A percentile compares a stretch with the other conserved stretches of the same genome.
Conservation (phyloP, 2,329 filamentous ascomycete genomes). For the Fusarium gaditjirri region DNA sequence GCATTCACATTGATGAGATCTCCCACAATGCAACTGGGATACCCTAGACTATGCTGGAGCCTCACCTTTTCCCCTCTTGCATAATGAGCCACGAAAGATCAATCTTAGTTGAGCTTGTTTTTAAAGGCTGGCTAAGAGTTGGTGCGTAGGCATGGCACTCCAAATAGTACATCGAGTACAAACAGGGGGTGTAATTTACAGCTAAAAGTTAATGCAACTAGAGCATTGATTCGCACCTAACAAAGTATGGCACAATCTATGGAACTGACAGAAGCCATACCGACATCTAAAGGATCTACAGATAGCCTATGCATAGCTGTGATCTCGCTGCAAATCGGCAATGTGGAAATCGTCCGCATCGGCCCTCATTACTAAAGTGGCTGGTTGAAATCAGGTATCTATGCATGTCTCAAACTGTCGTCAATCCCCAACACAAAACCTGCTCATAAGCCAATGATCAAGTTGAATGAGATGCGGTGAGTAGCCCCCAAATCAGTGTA, state of each 20-base stretch:
- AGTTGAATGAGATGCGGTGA: background rate
- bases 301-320: background rate
- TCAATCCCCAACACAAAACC: background rate
- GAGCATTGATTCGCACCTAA: no score
- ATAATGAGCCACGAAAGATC: background rate
- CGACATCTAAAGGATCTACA: background rate
- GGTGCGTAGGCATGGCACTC: background rate
- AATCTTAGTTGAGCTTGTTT: background rate
- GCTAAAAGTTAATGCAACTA: background rate
- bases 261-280: background rate
- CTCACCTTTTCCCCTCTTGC: background rate
- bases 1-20: constrained; percentile 4
- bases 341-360: background rate
- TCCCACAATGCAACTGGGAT: background rate
- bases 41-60: constrained; percentile 23
- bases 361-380: background rate
- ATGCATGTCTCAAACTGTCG: constrained; percentile 14
- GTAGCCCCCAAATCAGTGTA: background rate
- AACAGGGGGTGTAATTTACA: background rate
- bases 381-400: background rate
- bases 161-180: background rate
- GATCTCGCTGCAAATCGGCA: background rate
- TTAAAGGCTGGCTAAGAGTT: background rate
- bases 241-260: background rate
- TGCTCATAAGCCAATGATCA: background rate